Evolutionary conservation across 257 asterid species (phyloP).

Genomic region (Capsicum rhomboideum): DNA sequence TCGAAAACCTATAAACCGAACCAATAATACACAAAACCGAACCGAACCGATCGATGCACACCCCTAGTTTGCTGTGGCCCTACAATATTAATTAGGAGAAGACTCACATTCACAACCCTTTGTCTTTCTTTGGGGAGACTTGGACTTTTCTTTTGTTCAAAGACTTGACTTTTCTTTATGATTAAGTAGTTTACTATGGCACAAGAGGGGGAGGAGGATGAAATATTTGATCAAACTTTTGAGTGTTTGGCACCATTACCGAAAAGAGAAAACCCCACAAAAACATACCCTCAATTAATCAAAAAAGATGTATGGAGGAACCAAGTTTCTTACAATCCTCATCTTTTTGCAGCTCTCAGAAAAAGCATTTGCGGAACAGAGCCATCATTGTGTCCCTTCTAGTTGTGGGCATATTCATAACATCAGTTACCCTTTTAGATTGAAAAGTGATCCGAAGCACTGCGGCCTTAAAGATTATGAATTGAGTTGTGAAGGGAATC

Average conservation of each 20-base stretch:
- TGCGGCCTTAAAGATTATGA: background rate
- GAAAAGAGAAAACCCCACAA: background rate
- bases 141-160: no score
- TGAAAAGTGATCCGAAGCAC: background rate
- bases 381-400: background rate
- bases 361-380: background rate
- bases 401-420: slow-evolving; percentile 3
- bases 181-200: no score
- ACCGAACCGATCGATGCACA: no score
- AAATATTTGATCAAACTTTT: no score
- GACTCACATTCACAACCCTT: no score
- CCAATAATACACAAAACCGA: no score
- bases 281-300: background rate
- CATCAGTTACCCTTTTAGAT: slow-evolving; percentile 10
- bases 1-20: no score
- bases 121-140: no score
- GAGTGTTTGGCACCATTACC: background rate
- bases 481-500: background rate
- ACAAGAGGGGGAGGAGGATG: no score
- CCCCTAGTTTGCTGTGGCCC: no score
- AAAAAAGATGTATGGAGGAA: background rate
- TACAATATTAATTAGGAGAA: no score
- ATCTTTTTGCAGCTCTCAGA: background rate
- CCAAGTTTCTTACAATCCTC: background rate
- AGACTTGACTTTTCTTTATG: no score